phyloP scores from a whole-genome alignment of 2,329 filamentous ascomycete species.

The Calonectria pteridis region DNA sequence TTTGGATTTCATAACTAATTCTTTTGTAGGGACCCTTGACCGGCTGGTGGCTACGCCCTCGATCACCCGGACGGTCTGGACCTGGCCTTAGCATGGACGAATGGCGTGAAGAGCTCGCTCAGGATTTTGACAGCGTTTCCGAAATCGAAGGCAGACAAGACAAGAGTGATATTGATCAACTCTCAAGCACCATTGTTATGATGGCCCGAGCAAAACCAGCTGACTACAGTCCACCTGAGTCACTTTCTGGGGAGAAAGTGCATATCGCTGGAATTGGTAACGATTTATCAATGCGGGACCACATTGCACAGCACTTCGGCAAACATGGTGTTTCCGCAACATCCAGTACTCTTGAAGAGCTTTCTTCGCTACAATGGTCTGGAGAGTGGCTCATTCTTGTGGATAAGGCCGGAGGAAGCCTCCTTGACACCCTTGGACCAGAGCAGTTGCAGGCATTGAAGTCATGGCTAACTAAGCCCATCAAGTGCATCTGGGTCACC shows the following conservation, averaged over 20 bases:
- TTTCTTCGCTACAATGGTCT: background rate
- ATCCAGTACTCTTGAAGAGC: background rate
- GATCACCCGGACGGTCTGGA: constrained; percentile 39
- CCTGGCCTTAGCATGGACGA: constrained; percentile 40
- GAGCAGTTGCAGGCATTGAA: constrained; percentile 34
- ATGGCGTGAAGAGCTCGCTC: constrained; percentile 37
- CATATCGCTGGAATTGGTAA: constrained; percentile 2
- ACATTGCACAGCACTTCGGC: background rate
- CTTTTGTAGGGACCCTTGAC: constrained; percentile 35
- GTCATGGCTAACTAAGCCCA: constrained; percentile 29
- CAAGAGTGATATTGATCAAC: constrained; percentile 17
- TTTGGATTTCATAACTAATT: constrained; percentile 7
- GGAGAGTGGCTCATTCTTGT: background rate
- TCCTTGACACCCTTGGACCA: constrained; percentile 30
- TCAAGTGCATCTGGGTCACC: constrained; percentile 41
- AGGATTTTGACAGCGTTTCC: constrained; percentile 34
- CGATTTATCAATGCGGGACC: constrained; percentile 1
- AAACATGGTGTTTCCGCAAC: background rate
- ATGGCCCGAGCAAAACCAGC: constrained; percentile 34
- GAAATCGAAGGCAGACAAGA: constrained; percentile 14
- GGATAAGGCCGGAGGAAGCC: background rate
- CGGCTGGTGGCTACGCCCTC: constrained; percentile 41
- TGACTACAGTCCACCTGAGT: constrained; percentile 3
- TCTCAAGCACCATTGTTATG: constrained; percentile 41
- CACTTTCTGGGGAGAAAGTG: background rate